Conservation (phyloP, 331 rosid genomes). For the Acacia concinna region DNA sequence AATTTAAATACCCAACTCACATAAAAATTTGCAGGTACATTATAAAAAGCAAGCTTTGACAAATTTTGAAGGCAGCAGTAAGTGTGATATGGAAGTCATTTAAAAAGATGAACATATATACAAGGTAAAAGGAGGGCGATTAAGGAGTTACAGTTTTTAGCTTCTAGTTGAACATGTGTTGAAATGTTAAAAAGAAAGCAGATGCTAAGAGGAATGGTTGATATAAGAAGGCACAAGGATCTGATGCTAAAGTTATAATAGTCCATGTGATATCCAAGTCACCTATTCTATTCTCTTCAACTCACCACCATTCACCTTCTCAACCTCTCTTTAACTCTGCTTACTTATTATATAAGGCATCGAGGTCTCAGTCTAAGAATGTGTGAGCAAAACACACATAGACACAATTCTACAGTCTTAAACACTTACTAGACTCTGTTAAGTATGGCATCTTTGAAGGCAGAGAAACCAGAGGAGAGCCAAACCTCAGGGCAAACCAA, state of each 20-base stretch:
- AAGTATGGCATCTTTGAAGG: slow-evolving; percentile 66
- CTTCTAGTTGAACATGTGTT: not conserved
- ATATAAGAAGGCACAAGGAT: slow-evolving; percentile 8
- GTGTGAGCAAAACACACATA: not conserved
- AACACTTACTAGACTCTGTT: not conserved
- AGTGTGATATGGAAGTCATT: not conserved
- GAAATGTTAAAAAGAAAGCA: not conserved
- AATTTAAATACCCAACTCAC: not conserved
- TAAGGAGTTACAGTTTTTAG: not conserved
- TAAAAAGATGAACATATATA: not conserved
- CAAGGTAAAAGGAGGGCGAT: not conserved
- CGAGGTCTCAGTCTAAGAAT: slow-evolving; percentile 7
- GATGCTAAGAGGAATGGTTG: slow-evolving; percentile 10
- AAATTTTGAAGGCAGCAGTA: not conserved
- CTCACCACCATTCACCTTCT: slow-evolving; percentile 31
- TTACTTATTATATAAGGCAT: slow-evolving; percentile 15
- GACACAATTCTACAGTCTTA: not conserved
- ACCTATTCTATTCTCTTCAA: slow-evolving; percentile 31
- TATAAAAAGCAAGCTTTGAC: not conserved
- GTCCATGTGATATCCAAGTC: slow-evolving; percentile 10
- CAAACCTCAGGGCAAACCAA: slow-evolving; percentile 62
- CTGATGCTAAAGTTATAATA: slow-evolving; percentile 19
- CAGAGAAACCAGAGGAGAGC: slow-evolving; percentile 54
- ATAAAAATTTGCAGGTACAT: not conserved
- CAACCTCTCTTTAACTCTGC: not conserved